These are phyloP conservation scores for Lolium multiflorum DNA, from an alignment of 176 grass and related monocot species.

Conservation along the genomic window DNA sequence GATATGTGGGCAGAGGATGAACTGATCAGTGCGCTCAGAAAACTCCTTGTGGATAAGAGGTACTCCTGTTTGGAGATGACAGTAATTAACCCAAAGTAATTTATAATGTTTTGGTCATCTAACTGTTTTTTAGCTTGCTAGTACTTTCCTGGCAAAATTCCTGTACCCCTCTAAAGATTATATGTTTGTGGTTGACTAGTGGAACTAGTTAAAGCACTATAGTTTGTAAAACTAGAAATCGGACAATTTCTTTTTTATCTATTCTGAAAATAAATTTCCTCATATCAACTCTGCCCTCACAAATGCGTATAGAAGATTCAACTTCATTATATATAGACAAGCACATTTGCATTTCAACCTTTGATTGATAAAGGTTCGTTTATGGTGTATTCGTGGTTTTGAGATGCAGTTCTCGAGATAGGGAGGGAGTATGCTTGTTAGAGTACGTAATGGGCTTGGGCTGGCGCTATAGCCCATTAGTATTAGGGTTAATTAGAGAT, in stretches of 20 bases:
- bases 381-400: background rate
- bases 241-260: background rate
- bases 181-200: background rate
- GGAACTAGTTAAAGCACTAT: background rate
- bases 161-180: background rate
- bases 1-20: background rate
- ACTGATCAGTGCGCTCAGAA: background rate
- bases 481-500: too few species aligned
- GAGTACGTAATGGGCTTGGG: too few species aligned
- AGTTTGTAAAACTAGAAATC: background rate
- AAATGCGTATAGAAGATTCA: background rate
- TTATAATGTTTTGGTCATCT: background rate
- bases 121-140: background rate
- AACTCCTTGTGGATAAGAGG: background rate
- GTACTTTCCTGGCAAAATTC: background rate
- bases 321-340: background rate
- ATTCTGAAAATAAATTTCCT: background rate
- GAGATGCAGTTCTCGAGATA: background rate
- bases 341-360: background rate
- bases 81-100: background rate
- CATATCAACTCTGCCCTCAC: background rate
- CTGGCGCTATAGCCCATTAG: too few species aligned
- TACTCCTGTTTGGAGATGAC: background rate
- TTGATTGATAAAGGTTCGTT: background rate
- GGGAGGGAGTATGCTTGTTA: background rate